Percentiles rank a stretch among this genome's conserved stretches.
phyloP scores from a whole-genome alignment of 768 basidiomycete species.

The Boletus rufocinnamomeus region DNA sequence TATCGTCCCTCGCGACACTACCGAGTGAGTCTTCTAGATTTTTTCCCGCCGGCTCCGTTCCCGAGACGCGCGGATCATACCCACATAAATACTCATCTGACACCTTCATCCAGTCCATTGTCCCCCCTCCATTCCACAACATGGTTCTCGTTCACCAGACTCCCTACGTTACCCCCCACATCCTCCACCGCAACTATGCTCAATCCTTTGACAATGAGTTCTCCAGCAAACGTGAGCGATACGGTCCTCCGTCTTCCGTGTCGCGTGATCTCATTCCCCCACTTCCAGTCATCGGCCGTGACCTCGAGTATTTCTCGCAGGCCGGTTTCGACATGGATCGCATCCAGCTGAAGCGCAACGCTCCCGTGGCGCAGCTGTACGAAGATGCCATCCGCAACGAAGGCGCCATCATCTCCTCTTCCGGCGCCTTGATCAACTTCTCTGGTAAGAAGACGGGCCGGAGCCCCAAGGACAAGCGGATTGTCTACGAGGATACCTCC shows the following conservation, averaged over 20 bases:
- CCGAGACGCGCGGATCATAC: constrained; percentile 32
- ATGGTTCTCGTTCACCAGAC: constrained; percentile 76
- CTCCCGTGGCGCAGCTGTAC: constrained; percentile 85
- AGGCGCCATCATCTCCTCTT: constrained; percentile 95
- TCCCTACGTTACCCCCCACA: constrained; percentile 86
- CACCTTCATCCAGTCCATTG: background rate
- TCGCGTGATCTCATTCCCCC: constrained; percentile 12
- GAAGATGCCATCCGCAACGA: constrained; percentile 99
- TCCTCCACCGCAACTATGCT: constrained; percentile 85
- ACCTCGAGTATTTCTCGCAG: constrained; percentile 96
- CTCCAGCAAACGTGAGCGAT: constrained; percentile 54
- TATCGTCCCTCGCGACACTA: constrained; percentile 3
- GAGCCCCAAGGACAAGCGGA: constrained; percentile 98
- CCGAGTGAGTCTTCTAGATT: constrained; percentile 24
- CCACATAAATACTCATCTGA: constrained; percentile 13
- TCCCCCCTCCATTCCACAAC: constrained; percentile 24
- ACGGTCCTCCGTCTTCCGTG: background rate
- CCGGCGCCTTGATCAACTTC: constrained; percentile 98
- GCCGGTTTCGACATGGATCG: constrained; percentile 99
- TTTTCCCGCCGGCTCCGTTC: constrained; percentile 8
- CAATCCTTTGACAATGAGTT: constrained; percentile 69
- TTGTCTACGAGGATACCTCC: constrained; percentile 95
- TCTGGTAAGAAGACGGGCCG: constrained; percentile 99
- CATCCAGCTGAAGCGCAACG: constrained; percentile 94
- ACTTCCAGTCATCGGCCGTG: constrained; percentile 79